These are phyloP conservation scores for Metahyphopichia silvanorum DNA, from an alignment of 805 yeast genomes.

Conservation along the genomic window DNA sequence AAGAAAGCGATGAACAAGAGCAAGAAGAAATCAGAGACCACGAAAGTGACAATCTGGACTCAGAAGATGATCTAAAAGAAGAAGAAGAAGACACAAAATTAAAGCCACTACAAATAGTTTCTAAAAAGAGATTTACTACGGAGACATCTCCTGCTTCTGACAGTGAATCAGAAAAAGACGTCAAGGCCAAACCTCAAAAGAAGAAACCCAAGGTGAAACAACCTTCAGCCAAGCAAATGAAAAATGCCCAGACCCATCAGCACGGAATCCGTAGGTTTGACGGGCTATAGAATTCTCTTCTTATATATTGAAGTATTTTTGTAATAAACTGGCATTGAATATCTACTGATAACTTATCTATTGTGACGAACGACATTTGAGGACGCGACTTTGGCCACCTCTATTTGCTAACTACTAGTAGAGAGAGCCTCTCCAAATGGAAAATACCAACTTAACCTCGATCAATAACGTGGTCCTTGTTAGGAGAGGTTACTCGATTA, in stretches of 20 bases:
- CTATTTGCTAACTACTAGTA: too few species aligned
- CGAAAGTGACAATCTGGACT: slow-evolving; percentile 6
- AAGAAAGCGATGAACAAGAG: slow-evolving; percentile 4
- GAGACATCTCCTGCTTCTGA: slow-evolving; percentile 8
- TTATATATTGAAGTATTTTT: too few species aligned
- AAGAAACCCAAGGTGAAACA: slow-evolving; percentile 32
- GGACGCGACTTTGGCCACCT: too few species aligned
- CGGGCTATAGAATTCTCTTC: slow-evolving; percentile 50
- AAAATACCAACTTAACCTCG: slow-evolving; percentile 20
- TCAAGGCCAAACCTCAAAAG: slow-evolving; percentile 18
- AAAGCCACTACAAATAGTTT: slow-evolving; percentile 7
- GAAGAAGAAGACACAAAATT: slow-evolving; percentile 7
- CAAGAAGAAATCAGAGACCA: slow-evolving; percentile 9
- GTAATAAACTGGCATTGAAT: too few species aligned
- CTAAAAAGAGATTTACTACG: slow-evolving; percentile 10
- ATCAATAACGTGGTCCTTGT: slow-evolving; percentile 37
- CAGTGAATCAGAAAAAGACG: slow-evolving; percentile 10
- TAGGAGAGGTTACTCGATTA: slow-evolving; percentile 34
- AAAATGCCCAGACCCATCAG: slow-evolving; percentile 49
- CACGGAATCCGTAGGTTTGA: slow-evolving; percentile 68
- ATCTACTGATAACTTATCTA: too few species aligned
- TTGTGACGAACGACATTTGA: too few species aligned
- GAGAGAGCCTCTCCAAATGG: slow-evolving; percentile 19
- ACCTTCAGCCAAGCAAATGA: slow-evolving; percentile 43
- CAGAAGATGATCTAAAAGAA: slow-evolving; percentile 8